Base-by-base conservation (phyloP, 2,329 filamentous ascomycete species). In the Xylaria sp. region DNA sequence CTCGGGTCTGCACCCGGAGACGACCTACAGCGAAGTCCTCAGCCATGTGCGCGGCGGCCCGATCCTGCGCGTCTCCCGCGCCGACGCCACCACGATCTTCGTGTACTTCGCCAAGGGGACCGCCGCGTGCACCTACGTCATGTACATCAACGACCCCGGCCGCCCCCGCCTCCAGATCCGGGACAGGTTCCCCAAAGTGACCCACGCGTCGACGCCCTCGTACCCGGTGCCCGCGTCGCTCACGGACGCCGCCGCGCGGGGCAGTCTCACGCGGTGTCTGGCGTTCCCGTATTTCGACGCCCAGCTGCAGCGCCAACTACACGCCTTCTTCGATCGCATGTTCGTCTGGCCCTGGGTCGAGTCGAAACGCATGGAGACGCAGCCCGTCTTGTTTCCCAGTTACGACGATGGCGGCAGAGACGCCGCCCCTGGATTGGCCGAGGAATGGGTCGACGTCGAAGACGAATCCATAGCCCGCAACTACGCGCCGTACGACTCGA, bases 21-120 rank as follows among this genome's bases (percentile, higher is more conserved):
- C 62, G 0, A 36, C 39, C 1, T 61, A 66, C 3, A 4, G 4
- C 4, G 56, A 68, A 1, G 9, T 75, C 21, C 64, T 73, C 3
- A 4, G 62, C 19, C 55, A 47, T 12, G 69, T 75, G 3, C 61
- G 69, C 9, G 72, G 71, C 17, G 74, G 74, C 1, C 17, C 56
- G 17, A 14, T 75, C 9, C 27, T 72, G 1, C 39, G 51, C 2
- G 57, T 61, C 4, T 24, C 2, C 0, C 56, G 67, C 0, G 62
- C 59, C 8, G 17, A 30, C 21, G 45, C 24, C 1, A 61, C 19
- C 0, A 48, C 65, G 0, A 62, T 48, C 1, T 19, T 55, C 8
- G 63, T 70, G 4, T 27, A 6, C 4, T 70, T 70, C 50, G 54
- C 60, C 0, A 5, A 6, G 0, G 36, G 17, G 1, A 9, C 21